Percentiles rank a stretch among this genome's conserved stretches.
Evolutionary conservation across 2,329 filamentous ascomycete genomes (phyloP).

Genomic region (Pseudopyrenochaeta lycopersici): DNA sequence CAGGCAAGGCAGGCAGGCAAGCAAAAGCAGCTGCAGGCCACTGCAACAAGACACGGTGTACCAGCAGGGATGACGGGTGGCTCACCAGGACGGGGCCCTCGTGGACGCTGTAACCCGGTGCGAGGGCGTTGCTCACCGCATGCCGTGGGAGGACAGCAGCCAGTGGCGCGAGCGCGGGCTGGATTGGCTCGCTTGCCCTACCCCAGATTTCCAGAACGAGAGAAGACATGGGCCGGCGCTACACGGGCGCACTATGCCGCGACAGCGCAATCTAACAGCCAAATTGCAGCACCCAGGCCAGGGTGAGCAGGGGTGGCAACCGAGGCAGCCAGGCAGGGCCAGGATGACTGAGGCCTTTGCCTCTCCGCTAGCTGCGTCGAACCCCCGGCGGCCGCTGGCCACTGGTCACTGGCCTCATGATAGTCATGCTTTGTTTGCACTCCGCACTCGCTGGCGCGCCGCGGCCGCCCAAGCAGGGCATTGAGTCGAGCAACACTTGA

Average conservation of each 20-base stretch:
- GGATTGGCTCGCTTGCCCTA: constrained; percentile 40
- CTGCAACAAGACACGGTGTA: no score
- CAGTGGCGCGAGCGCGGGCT: neutral
- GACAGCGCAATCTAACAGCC: constrained; percentile 30
- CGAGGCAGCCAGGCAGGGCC: constrained; percentile 23
- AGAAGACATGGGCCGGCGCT: constrained; percentile 30
- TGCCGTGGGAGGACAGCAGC: neutral
- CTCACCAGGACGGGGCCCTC: constrained; percentile 21
- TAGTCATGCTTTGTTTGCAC: neutral
- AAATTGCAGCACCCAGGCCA: constrained; percentile 20
- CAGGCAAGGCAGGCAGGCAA: no score
- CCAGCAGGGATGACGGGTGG: constrained; percentile 23
- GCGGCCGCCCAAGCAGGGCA: constrained; percentile 11
- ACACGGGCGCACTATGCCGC: constrained; percentile 20
- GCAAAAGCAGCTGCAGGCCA: no score
- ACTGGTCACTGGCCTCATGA: neutral
- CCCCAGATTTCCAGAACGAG: constrained; percentile 45
- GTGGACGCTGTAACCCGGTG: constrained; percentile 19
- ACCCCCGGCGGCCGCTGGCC: no score
- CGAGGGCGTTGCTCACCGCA: constrained; percentile 2
- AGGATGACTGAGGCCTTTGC: constrained; percentile 1
- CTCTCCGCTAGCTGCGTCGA: constrained; percentile 13
- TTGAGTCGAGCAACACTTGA: neutral
- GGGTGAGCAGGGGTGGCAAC: constrained; percentile 10
- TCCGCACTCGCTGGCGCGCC: constrained; percentile 9